These are phyloP conservation scores for Silene conica DNA, from an alignment of 148 eudicot species.

Conservation along the genomic window DNA sequence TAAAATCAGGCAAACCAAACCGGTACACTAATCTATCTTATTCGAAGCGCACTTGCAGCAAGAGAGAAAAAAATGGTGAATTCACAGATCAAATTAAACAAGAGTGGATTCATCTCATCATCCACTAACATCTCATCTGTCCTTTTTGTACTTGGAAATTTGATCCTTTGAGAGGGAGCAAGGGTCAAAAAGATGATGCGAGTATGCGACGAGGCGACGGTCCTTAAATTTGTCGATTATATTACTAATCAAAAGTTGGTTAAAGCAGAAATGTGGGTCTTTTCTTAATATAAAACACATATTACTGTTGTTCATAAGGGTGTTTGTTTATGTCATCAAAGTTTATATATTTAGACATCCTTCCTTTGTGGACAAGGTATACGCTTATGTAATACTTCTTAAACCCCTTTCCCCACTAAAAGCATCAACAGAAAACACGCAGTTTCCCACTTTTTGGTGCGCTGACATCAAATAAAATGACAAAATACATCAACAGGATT, in stretches of 20 bases:
- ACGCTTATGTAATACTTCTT: slow-evolving; percentile 9
- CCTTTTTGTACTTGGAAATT: slow-evolving; percentile 26
- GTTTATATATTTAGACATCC: not conserved
- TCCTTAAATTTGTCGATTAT: slow-evolving; percentile 12
- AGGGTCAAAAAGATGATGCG: slow-evolving; percentile 31
- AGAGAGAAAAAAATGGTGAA: slow-evolving; percentile 10
- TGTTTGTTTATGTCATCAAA: slow-evolving; percentile 23
- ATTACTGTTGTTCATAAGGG: slow-evolving; percentile 6
- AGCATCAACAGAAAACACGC: slow-evolving; percentile 29
- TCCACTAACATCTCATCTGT: slow-evolving; percentile 34
- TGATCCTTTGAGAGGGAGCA: slow-evolving; percentile 36
- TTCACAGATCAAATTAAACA: not conserved
- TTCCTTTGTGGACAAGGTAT: not conserved
- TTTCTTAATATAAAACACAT: slow-evolving; percentile 10
- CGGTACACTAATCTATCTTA: not conserved
- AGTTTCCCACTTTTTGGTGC: slow-evolving; percentile 38
- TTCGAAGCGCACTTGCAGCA: slow-evolving; percentile 21
- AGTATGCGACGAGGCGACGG: slow-evolving; percentile 33
- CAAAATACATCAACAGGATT: slow-evolving; percentile 22
- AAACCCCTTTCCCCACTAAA: slow-evolving; percentile 24
- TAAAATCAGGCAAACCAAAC: not conserved
- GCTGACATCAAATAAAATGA: slow-evolving; percentile 34
- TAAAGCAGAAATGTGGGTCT: slow-evolving; percentile 15
- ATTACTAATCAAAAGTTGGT: slow-evolving; percentile 10
- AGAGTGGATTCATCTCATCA: slow-evolving; percentile 35